Evolutionary conservation across 805 yeast genomes (phyloP).

Genomic region (Pichia cephalocereana): DNA sequence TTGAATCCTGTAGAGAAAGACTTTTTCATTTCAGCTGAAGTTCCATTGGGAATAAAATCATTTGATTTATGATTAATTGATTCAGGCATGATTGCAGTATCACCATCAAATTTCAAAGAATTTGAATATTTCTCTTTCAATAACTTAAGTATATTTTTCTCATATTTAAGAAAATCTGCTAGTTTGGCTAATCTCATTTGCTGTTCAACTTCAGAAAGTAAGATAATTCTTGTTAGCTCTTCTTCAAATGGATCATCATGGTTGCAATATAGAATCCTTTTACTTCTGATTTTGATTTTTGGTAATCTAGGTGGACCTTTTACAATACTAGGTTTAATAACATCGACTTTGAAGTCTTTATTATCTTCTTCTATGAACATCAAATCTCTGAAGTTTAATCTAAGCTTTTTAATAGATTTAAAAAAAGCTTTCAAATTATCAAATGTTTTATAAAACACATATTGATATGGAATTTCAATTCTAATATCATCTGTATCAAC

Average conservation of each 20-base stretch:
- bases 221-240: slow-evolving; percentile 54
- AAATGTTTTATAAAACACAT: slow-evolving; percentile 65
- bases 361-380: slow-evolving; percentile 16
- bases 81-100: slow-evolving; percentile 7
- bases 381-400: slow-evolving; percentile 17
- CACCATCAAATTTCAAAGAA: slow-evolving; percentile 13
- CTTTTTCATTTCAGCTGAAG: neutral
- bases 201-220: slow-evolving; percentile 62
- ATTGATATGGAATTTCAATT: slow-evolving; percentile 57
- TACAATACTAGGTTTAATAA: slow-evolving; percentile 24
- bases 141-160: slow-evolving; percentile 9
- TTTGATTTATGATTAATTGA: neutral
- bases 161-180: slow-evolving; percentile 17
- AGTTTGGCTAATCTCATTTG: slow-evolving; percentile 44
- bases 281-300: slow-evolving; percentile 43
- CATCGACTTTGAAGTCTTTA: slow-evolving; percentile 25
- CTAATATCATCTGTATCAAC: slow-evolving; percentile 19
- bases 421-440: slow-evolving; percentile 71
- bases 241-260: slow-evolving; percentile 90
- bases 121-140: slow-evolving; percentile 27
- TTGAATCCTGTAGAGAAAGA: slow-evolving; percentile 2
- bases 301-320: slow-evolving; percentile 44
- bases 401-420: slow-evolving; percentile 58
- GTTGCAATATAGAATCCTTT: slow-evolving; percentile 50
- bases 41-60: neutral